These are phyloP conservation scores for Aspergillus kassunensis DNA, from an alignment of 495 filamentous ascomycete genomes.

Conservation along the genomic window DNA sequence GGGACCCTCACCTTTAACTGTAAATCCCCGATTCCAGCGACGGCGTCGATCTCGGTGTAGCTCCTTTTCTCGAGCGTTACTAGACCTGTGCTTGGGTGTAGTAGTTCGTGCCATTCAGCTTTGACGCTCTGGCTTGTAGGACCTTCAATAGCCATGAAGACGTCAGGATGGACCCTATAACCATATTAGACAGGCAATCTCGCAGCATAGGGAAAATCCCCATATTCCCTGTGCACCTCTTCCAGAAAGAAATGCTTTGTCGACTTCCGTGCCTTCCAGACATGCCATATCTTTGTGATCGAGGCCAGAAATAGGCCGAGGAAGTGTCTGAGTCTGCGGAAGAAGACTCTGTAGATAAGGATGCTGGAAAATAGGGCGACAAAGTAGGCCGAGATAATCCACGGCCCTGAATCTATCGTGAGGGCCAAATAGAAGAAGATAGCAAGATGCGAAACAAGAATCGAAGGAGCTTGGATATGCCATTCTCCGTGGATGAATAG, in stretches of 20 bases:
- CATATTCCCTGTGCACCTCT: slow-evolving; percentile 27
- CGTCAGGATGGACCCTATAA: slow-evolving; percentile 29
- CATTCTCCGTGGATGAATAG: slow-evolving; percentile 26
- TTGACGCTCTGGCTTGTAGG: slow-evolving; percentile 29
- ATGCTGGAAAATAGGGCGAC: not conserved
- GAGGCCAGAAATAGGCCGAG: slow-evolving; percentile 37
- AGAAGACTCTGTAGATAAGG: not conserved
- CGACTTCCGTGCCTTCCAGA: slow-evolving; percentile 25
- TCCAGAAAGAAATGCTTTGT: slow-evolving; percentile 34
- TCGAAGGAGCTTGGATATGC: slow-evolving; percentile 14
- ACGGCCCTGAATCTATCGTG: not conserved
- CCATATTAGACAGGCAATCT: slow-evolving; percentile 36
- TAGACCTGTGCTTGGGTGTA: slow-evolving; percentile 34
- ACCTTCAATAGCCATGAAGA: slow-evolving; percentile 28
- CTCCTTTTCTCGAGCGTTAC: slow-evolving; percentile 29
- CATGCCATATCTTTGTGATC: slow-evolving; percentile 47
- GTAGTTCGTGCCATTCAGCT: slow-evolving; percentile 44
- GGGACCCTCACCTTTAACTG: slow-evolving; percentile 28
- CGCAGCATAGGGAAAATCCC: slow-evolving; percentile 38
- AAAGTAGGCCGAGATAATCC: not conserved
- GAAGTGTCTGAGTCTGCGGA: slow-evolving; percentile 15
- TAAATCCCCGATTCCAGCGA: slow-evolving; percentile 34
- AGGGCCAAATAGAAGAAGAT: slow-evolving; percentile 12
- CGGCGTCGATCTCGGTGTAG: slow-evolving; percentile 29
- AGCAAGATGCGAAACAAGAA: slow-evolving; percentile 12